Conservation (phyloP, 306 rosid genomes). For the Astragalus glycyphyllos region DNA sequence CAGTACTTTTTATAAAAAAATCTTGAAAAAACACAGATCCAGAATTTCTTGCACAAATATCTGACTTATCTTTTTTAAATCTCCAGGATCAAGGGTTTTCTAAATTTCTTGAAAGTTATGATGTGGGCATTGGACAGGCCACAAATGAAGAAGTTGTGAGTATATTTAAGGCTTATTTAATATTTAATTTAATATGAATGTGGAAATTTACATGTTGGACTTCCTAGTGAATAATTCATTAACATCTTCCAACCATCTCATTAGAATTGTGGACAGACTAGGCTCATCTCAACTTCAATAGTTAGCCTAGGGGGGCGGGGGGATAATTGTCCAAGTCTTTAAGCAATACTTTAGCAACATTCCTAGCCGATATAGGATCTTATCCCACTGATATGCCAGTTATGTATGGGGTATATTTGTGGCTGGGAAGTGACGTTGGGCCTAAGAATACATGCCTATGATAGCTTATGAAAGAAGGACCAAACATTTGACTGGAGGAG, state of each 20-base stretch:
- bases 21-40: conserved; percentile 18
- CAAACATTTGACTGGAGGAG: too few species aligned
- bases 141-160: conserved; percentile 69
- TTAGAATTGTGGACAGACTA: background rate
- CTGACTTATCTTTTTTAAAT: conserved; percentile 45
- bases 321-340: background rate
- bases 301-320: background rate
- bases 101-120: conserved; percentile 58
- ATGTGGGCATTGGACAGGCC: conserved; percentile 41
- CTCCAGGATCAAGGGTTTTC: conserved; percentile 74
- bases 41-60: conserved; percentile 18
- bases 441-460: too few species aligned
- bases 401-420: too few species aligned
- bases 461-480: too few species aligned
- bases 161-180: conserved; percentile 29
- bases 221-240: conserved; percentile 26
- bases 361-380: background rate
- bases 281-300: background rate
- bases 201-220: conserved; percentile 8
- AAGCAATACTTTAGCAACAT: background rate
- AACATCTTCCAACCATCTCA: conserved; percentile 1
- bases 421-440: too few species aligned
- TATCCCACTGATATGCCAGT: background rate
- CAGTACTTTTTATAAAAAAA: background rate
- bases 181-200: background rate